phyloP scores from a whole-genome alignment of 192 early-diverging fungal genomes.

The Pilaira anomala region DNA sequence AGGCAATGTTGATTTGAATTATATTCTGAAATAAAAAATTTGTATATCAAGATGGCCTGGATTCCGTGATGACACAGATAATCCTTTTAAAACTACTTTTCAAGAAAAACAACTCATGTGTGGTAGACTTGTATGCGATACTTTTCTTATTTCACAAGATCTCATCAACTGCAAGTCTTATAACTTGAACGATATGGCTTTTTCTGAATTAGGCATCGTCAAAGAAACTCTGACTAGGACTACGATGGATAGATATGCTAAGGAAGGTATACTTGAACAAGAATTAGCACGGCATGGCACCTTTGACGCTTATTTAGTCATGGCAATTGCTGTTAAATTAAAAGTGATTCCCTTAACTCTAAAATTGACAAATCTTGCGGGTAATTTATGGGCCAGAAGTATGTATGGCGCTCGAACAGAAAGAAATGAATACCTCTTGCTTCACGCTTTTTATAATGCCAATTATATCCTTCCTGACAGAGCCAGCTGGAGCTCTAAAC shows the following conservation, averaged over 20 bases:
- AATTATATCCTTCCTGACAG: slow-evolving; percentile 95
- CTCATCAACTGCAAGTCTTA: slow-evolving; percentile 82
- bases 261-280: slow-evolving; percentile 49
- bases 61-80: slow-evolving; percentile 44
- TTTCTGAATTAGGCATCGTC: slow-evolving; percentile 67
- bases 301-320: slow-evolving; percentile 78
- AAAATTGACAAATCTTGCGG: slow-evolving; percentile 88
- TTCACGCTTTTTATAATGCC: slow-evolving; percentile 91
- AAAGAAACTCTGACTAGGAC: slow-evolving; percentile 85
- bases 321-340: slow-evolving; percentile 79
- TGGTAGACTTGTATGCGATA: slow-evolving; percentile 92
- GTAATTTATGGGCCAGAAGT: slow-evolving; percentile 88
- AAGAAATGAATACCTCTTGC: slow-evolving; percentile 90
- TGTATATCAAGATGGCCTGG: slow-evolving; percentile 62
- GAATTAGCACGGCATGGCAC: slow-evolving; percentile 77
- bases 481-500: background rate
- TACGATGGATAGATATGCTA: slow-evolving; percentile 69
- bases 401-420: slow-evolving; percentile 89
- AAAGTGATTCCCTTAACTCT: slow-evolving; percentile 88
- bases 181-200: slow-evolving; percentile 73
- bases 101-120: slow-evolving; percentile 72
- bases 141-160: slow-evolving; percentile 86
- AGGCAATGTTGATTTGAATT: background rate
- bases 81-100: slow-evolving; percentile 46
- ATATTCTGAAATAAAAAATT: too few species aligned